Percentiles rank a stretch among this genome's conserved stretches.
These are phyloP conservation scores for Knufia petricola DNA, from an alignment of 2,329 filamentous ascomycete species.

Conservation along the genomic window DNA sequence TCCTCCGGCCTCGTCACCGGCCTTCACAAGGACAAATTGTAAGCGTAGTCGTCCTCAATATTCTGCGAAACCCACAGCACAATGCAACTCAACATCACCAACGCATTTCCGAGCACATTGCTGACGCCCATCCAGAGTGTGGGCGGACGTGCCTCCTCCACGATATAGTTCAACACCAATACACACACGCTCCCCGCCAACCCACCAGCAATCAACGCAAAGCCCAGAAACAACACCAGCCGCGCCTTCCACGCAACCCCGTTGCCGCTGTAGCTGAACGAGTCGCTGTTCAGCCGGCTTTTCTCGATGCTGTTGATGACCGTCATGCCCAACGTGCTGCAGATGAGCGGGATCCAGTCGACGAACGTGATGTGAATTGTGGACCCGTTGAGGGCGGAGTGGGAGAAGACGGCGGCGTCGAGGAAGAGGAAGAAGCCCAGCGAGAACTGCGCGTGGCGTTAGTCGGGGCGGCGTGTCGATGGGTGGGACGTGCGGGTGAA, in stretches of 20 bases:
- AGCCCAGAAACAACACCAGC: slow-evolving; percentile 59
- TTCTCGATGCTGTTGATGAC: slow-evolving; percentile 66
- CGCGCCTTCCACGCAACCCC: slow-evolving; percentile 62
- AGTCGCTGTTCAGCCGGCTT: slow-evolving; percentile 53
- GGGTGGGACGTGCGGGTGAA: no score
- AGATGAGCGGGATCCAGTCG: slow-evolving; percentile 64
- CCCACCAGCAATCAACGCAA: slow-evolving; percentile 59
- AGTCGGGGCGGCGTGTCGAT: no score
- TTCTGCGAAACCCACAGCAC: slow-evolving; percentile 63
- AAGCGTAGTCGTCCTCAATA: slow-evolving; percentile 64
- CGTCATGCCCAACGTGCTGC: slow-evolving; percentile 59
- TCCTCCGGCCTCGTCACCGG: neutral
- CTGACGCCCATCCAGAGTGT: slow-evolving; percentile 59
- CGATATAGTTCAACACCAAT: slow-evolving; percentile 58
- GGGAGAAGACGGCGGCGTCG: slow-evolving; percentile 56
- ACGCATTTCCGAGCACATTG: slow-evolving; percentile 54
- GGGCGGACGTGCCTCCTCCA: slow-evolving; percentile 49
- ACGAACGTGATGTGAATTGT: slow-evolving; percentile 58
- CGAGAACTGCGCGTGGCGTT: slow-evolving; percentile 58
- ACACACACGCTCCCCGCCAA: slow-evolving; percentile 59
- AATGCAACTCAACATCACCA: slow-evolving; percentile 58
- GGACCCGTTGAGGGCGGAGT: slow-evolving; percentile 51
- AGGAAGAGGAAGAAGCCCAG: slow-evolving; percentile 61
- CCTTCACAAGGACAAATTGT: slow-evolving; percentile 52
- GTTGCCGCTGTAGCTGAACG: slow-evolving; percentile 54